Percentiles rank a stretch among this genome's conserved stretches.
Conservation (phyloP, 805 yeast genomes). For the Kuraishia hungarica region DNA sequence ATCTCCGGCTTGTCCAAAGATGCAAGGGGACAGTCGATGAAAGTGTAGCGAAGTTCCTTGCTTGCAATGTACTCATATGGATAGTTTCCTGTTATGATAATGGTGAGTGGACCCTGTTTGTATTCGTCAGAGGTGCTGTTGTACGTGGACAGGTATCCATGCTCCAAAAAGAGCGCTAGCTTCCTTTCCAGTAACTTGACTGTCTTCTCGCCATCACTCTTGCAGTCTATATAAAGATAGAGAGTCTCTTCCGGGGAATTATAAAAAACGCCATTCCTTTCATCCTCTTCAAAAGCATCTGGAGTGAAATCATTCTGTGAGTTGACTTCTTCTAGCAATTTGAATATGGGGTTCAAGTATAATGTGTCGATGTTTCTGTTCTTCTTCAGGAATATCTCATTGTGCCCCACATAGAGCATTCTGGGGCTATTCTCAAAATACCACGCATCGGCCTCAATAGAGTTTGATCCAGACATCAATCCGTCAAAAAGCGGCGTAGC, state of each 20-base stretch:
- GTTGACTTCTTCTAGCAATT: slow-evolving; percentile 41
- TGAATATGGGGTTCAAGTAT: slow-evolving; percentile 45
- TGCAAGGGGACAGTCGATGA: slow-evolving; percentile 45
- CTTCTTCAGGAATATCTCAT: slow-evolving; percentile 30
- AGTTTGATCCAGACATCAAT: slow-evolving; percentile 36
- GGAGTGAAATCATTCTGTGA: slow-evolving; percentile 1
- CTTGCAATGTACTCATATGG: slow-evolving; percentile 32
- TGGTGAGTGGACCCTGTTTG: slow-evolving; percentile 45
- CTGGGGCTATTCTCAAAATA: slow-evolving; percentile 20
- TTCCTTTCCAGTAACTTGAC: slow-evolving; percentile 34
- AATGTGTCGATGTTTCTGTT: slow-evolving; percentile 36
- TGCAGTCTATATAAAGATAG: slow-evolving; percentile 56
- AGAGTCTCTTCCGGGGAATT: slow-evolving; percentile 37
- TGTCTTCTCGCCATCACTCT: slow-evolving; percentile 32
- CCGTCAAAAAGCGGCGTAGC: slow-evolving; percentile 51
- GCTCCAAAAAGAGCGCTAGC: slow-evolving; percentile 36
- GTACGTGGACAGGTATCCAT: slow-evolving; percentile 41
- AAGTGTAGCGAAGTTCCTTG: slow-evolving; percentile 25
- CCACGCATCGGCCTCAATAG: slow-evolving; percentile 68
- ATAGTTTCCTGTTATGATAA: slow-evolving; percentile 57
- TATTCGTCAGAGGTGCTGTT: slow-evolving; percentile 25
- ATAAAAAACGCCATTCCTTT: slow-evolving; percentile 30
- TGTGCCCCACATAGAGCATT: slow-evolving; percentile 57
- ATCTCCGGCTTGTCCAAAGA: slow-evolving; percentile 9
- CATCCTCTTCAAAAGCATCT: background rate